These are phyloP conservation scores for Phytopythium ostracodes DNA, from an alignment of 352 stramenopile species.

Conservation along the genomic window DNA sequence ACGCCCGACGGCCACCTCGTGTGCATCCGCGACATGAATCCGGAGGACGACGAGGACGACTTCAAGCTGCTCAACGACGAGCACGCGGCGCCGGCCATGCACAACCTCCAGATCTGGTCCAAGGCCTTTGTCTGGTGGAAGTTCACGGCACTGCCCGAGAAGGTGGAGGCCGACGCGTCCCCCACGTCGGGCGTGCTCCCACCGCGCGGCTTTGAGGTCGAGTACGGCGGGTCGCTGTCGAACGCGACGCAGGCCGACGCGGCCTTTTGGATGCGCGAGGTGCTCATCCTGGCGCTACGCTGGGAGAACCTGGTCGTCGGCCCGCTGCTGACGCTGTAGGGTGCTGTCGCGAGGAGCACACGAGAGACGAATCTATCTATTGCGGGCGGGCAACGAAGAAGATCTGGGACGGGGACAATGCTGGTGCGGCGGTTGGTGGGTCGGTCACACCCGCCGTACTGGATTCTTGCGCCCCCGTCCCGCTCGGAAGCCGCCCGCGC, in stretches of 20 bases:
- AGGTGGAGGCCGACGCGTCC: slow-evolving; percentile 10
- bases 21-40: slow-evolving; percentile 64
- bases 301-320: slow-evolving; percentile 56
- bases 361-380: slow-evolving; percentile 9
- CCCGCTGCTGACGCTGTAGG: slow-evolving; percentile 42
- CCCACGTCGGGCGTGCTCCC: neutral
- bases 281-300: slow-evolving; percentile 42
- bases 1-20: slow-evolving; percentile 60
- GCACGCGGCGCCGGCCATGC: slow-evolving; percentile 10
- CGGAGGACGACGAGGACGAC: slow-evolving; percentile 28
- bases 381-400: slow-evolving; percentile 1
- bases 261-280: slow-evolving; percentile 58
- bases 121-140: slow-evolving; percentile 70
- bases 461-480: slow-evolving; percentile 8
- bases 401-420: slow-evolving; percentile 9
- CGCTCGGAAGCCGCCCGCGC: slow-evolving; percentile 5
- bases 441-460: neutral
- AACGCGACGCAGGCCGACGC: slow-evolving; percentile 35
- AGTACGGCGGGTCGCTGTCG: slow-evolving; percentile 47
- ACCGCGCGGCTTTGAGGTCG: slow-evolving; percentile 40
- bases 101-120: slow-evolving; percentile 47
- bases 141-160: slow-evolving; percentile 42
- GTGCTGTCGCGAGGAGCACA: neutral
- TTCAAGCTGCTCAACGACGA: slow-evolving; percentile 21
- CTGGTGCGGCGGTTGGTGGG: neutral